Conservation (phyloP, 768 basidiomycete species). For the Amanita brunnescens region DNA sequence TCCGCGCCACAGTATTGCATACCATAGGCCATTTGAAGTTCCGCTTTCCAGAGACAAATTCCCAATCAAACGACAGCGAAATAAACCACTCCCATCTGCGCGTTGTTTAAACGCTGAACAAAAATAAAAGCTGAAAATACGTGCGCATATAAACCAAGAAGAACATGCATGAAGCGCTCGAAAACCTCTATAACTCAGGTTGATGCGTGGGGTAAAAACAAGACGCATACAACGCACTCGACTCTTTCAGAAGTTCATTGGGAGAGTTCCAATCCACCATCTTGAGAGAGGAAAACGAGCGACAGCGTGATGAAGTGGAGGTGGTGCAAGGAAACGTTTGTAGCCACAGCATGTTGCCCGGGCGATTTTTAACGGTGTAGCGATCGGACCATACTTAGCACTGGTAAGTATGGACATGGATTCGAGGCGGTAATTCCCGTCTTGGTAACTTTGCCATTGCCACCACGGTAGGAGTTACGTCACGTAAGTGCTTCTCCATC, state of each 20-base stretch:
- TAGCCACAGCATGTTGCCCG: slow-evolving; percentile 4
- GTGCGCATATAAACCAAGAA: slow-evolving; percentile 54
- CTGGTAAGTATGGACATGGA: too few species aligned
- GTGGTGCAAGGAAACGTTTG: slow-evolving; percentile 6
- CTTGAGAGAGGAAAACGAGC: slow-evolving; percentile 12
- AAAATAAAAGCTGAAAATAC: slow-evolving; percentile 13
- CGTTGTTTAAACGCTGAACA: background rate
- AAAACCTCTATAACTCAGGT: slow-evolving; percentile 27
- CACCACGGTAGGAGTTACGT: too few species aligned
- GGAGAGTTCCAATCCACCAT: slow-evolving; percentile 56
- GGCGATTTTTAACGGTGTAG: background rate
- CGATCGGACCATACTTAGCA: too few species aligned
- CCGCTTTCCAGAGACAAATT: slow-evolving; percentile 46
- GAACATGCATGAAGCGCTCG: slow-evolving; percentile 48
- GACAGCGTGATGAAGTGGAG: slow-evolving; percentile 12
- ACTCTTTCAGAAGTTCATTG: slow-evolving; percentile 38
- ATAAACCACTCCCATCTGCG: slow-evolving; percentile 60
- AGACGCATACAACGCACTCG: slow-evolving; percentile 23
- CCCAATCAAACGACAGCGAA: slow-evolving; percentile 58
- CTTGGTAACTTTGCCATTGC: too few species aligned
- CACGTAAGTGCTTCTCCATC: too few species aligned
- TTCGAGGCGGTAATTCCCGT: too few species aligned
- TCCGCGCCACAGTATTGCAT: slow-evolving; percentile 7
- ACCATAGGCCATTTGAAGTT: slow-evolving; percentile 65
- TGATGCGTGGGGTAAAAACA: slow-evolving; percentile 1